Evolutionary conservation across 306 rosid genomes (phyloP), one percentile per base, ranked within the genome.

Genomic region (Sicyos edulis): DNA sequence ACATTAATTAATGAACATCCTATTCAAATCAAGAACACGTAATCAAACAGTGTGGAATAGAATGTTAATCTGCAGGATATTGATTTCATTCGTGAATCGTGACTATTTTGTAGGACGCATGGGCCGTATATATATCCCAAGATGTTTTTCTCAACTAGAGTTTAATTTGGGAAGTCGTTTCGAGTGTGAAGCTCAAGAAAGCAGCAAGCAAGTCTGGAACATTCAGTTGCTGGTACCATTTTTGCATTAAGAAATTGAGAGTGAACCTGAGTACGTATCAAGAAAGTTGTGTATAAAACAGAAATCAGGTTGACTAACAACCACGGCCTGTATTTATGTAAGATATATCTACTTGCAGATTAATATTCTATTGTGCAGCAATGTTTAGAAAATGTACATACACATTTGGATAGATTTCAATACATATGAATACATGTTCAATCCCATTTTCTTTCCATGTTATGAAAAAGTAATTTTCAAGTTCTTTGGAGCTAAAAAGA

Each of bases 71-170:
- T 21, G 16, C 29, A 49, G 54, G 72, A 44, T 21, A 13, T 50
- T 68, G 73, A 68, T 68, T 49, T 49, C 50, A 0, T 47, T 50
- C 0, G 4, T 47, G 3, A 0, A 21, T 50, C 0, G 4, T 47
- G 3, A 0, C 19, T 15, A 56, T 16, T 71, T 75, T 74, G 74
- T 81, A 92, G 98, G 95, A 88, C 73, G 98, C 98, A 29, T 93
- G 98, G 98, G 76, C 92, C 37, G 75, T 82, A 37, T 93, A 87
- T 80, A 78, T 88, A 75, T 88, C 96, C 68, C 79, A 80, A 85
- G 96, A 90, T 74, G 88, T 87, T 67, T 79, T 75, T 81, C 84
- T 73, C 71, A 70, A 79, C 63, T 74, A 75, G 83, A 1, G 75
- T 72, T 10, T 32, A 59, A 21, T 24, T 16, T 8, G 68, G 75